phyloP scores from a whole-genome alignment of 306 rosid genomes.

The Lagenaria siceraria region DNA sequence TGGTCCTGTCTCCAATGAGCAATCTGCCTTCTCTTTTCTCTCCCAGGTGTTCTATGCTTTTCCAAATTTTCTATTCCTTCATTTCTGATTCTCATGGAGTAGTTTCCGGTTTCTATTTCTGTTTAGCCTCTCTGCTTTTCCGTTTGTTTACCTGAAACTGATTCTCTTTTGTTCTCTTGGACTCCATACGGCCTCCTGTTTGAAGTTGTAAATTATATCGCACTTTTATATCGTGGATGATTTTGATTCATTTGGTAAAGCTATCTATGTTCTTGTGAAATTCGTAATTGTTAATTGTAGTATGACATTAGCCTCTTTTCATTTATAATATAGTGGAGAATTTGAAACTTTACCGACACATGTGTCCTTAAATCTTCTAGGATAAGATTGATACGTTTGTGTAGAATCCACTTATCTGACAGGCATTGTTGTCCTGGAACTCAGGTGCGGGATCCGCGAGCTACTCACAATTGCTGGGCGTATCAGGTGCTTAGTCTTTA shows the following conservation, averaged over 20 bases:
- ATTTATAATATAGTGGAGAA: not conserved
- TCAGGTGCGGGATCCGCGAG: constrained; percentile 74
- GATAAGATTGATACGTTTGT: not conserved
- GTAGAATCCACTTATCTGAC: not conserved
- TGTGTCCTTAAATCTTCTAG: not conserved
- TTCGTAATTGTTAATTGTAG: not conserved
- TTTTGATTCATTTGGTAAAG: not conserved
- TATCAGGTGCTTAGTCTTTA: constrained; percentile 40
- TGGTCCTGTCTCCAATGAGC: constrained; percentile 59
- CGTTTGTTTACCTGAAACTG: not conserved
- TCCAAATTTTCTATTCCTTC: not conserved
- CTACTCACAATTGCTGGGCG: constrained; percentile 94
- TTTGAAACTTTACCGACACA: not conserved
- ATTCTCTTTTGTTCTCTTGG: not conserved
- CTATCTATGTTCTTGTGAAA: not conserved
- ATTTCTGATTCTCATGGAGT: not conserved
- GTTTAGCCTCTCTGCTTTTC: not conserved
- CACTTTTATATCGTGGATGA: not conserved
- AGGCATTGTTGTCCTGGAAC: not conserved
- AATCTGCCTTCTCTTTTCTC: constrained; percentile 67
- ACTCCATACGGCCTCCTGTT: not conserved
- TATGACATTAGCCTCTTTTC: not conserved
- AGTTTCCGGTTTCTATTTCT: not conserved
- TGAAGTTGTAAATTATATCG: not conserved
- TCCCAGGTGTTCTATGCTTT: constrained; percentile 32